Evolutionary conservation across 495 filamentous ascomycete species (phyloP).

Genomic region (Aspergillus wentii): DNA sequence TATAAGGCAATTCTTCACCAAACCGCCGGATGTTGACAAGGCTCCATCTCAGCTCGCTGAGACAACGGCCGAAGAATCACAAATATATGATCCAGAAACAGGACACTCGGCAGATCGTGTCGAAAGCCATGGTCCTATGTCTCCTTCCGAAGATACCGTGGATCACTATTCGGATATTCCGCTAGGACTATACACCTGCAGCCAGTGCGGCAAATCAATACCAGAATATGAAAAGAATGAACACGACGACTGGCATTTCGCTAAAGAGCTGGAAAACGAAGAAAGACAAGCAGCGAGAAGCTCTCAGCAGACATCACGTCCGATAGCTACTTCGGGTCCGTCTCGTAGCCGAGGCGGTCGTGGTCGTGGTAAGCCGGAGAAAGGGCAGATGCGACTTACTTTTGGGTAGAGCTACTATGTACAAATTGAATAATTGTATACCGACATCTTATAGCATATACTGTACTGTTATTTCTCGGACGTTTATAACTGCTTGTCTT

Average conservation of each 20-base stretch:
- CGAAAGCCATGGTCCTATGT: not conserved
- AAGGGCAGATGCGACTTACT: conserved; percentile 67
- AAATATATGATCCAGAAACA: not conserved
- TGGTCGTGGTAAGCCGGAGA: conserved; percentile 55
- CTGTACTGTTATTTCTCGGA: too few relatives aligned
- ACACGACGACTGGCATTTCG: conserved; percentile 96
- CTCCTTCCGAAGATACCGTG: not conserved
- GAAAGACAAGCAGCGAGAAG: conserved; percentile 33
- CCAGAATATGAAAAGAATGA: conserved; percentile 56
- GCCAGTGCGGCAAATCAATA: conserved; percentile 58
- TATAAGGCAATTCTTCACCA: conserved; percentile 32
- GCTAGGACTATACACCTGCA: conserved; percentile 53
- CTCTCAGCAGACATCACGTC: conserved; percentile 15
- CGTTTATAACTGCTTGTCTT: too few relatives aligned
- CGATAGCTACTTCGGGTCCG: conserved; percentile 14
- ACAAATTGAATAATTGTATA: not conserved
- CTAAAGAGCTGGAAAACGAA: conserved; percentile 73
- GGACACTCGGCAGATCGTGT: too few relatives aligned
- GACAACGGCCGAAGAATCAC: conserved; percentile 4
- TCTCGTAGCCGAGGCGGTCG: conserved; percentile 26
- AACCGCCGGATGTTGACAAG: conserved; percentile 9
- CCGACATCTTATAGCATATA: too few relatives aligned
- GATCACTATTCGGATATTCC: conserved; percentile 20
- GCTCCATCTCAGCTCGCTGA: not conserved
- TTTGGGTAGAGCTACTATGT: conserved; percentile 45